phyloP scores from a whole-genome alignment of 2,329 filamentous ascomycete species.

The Orbilia quercus region DNA sequence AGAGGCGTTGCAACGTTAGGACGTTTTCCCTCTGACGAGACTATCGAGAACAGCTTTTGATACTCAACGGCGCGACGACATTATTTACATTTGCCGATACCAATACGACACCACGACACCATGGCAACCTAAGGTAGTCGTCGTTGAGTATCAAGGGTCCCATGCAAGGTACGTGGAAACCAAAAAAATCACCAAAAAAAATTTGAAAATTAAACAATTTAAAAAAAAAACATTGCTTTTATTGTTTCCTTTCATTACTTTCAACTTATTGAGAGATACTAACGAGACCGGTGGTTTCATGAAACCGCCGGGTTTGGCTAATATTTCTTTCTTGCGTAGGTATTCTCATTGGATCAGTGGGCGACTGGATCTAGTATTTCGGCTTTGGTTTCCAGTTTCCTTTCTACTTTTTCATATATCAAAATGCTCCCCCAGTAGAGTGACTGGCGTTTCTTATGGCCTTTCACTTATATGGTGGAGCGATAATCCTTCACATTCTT shows the following conservation, averaged over 20 bases:
- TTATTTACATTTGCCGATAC: neutral
- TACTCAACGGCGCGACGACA: neutral
- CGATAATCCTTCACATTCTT: neutral
- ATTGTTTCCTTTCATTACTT: neutral
- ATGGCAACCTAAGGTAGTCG: too few species aligned
- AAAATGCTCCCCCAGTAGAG: constrained; percentile 16
- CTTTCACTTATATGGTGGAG: too few species aligned
- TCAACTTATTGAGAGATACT: constrained; percentile 14
- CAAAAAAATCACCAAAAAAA: constrained; percentile 50
- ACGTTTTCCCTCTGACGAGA: neutral
- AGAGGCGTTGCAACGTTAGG: constrained; percentile 39
- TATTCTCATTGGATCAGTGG: neutral
- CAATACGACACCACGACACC: neutral
- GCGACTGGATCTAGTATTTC: neutral
- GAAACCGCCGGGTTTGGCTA: constrained; percentile 17
- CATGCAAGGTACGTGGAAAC: constrained; percentile 48
- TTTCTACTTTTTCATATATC: constrained; percentile 4
- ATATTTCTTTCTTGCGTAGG: constrained; percentile 5
- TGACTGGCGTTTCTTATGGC: too few species aligned
- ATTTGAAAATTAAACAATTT: constrained; percentile 35
- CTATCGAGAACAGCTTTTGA: neutral
- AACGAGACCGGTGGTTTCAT: constrained; percentile 8
- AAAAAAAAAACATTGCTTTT: constrained; percentile 33
- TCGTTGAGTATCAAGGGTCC: constrained; percentile 5
- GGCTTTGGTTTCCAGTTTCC: neutral